A percentile compares a stretch with the other conserved stretches of the same genome.
Evolutionary conservation across 2,329 filamentous ascomycete genomes (phyloP).

Genomic region (Colletotrichum truncatum): DNA sequence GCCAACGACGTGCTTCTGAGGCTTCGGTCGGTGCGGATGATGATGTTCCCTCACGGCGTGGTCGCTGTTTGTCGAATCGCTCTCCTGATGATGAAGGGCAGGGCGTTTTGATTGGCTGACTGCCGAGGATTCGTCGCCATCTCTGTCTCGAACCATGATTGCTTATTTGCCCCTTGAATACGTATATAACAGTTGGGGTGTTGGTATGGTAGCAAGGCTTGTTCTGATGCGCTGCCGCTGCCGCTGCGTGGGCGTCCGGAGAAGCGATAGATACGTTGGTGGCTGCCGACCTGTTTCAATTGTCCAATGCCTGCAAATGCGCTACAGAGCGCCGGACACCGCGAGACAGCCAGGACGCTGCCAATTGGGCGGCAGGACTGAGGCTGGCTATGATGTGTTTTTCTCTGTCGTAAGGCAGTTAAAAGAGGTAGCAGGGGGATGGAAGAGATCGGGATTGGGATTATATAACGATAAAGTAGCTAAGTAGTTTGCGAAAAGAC

Average conservation of each 20-base stretch:
- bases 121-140: slow-evolving; percentile 56
- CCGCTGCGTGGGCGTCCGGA: slow-evolving; percentile 10
- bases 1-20: slow-evolving; percentile 54
- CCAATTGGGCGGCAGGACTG: slow-evolving; percentile 6
- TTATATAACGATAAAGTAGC: neutral
- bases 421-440: neutral
- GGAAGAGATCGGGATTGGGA: neutral
- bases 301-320: slow-evolving; percentile 19
- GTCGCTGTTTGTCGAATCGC: slow-evolving; percentile 47
- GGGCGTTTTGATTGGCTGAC: slow-evolving; percentile 66
- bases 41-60: slow-evolving; percentile 38
- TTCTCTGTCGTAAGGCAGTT: neutral
- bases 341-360: neutral
- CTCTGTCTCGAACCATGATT: slow-evolving; percentile 53
- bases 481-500: neutral
- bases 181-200: neutral
- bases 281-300: slow-evolving; percentile 21
- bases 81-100: slow-evolving; percentile 45
- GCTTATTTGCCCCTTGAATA: slow-evolving; percentile 30
- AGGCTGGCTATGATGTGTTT: neutral
- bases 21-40: slow-evolving; percentile 35
- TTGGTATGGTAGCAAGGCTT: slow-evolving; percentile 4
- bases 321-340: neutral
- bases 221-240: slow-evolving; percentile 19
- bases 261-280: slow-evolving; percentile 16